phyloP scores from a whole-genome alignment of 2,329 filamentous ascomycete genomes.

The Clarireedia hainanense region DNA sequence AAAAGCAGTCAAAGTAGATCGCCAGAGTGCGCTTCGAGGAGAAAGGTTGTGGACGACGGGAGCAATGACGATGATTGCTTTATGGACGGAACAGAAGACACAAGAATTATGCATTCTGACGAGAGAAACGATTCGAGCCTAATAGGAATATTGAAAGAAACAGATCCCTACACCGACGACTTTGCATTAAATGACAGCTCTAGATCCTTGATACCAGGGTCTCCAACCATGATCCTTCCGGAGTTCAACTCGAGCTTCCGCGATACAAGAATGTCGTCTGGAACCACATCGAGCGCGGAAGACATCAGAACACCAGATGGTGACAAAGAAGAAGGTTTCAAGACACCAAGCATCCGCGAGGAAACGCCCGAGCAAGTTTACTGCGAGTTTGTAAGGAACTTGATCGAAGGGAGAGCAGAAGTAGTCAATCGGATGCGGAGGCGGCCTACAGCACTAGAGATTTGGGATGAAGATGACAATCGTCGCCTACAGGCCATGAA shows the following conservation, averaged over 20 bases:
- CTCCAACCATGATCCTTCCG: not conserved
- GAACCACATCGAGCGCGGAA: slow-evolving; percentile 1
- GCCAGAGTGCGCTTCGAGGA: not conserved
- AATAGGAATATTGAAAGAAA: not conserved
- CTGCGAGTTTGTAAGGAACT: slow-evolving; percentile 13
- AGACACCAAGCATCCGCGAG: not conserved
- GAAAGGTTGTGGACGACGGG: not conserved
- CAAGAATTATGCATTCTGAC: not conserved
- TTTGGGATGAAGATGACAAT: slow-evolving; percentile 17
- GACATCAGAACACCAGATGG: slow-evolving; percentile 3
- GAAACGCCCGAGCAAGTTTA: slow-evolving; percentile 13
- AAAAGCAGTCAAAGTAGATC: not conserved
- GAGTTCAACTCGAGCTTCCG: not conserved
- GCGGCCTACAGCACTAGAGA: slow-evolving; percentile 16
- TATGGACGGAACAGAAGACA: not conserved
- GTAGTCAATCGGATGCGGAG: slow-evolving; percentile 15
- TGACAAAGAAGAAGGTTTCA: not conserved
- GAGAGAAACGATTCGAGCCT: not conserved
- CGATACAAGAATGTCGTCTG: not conserved
- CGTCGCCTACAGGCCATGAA: not conserved
- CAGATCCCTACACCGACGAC: not conserved
- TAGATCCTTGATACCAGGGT: too few relatives aligned
- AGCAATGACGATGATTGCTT: not conserved
- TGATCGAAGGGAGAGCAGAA: slow-evolving; percentile 14
- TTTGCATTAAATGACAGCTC: not conserved